Evolutionary conservation across 2,329 filamentous ascomycete genomes (phyloP), one percentile per base, ranked within the genome.

Genomic region (Claviceps capensis): DNA sequence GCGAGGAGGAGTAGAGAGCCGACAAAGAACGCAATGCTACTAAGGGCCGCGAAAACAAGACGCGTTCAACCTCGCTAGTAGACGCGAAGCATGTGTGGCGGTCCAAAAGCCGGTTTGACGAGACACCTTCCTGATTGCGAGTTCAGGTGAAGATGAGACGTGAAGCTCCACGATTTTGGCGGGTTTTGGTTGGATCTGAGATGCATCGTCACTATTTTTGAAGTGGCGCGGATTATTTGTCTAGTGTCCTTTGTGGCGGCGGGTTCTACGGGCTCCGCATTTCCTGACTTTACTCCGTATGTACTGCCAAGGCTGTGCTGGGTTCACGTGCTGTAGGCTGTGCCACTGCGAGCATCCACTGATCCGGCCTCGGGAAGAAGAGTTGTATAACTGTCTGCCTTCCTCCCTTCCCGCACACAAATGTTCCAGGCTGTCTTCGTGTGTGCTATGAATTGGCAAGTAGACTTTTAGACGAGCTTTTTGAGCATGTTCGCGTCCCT

Each of bases 201-300:
- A 44, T 16, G 46, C 34, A 47, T 53, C 53, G 46, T 55, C 53
- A 53, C 50, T 36, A 48, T 26, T 26, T 22, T 44, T 19, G 13
- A 40, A 34, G 47, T 49, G 52, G 52, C 17, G 11, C 55, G 55
- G 55, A 56, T 54, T 52, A 55, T 26, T 26, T 6, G 23, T 56
- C 51, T 55, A 45, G 42, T 8, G 16, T 48, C 19, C 52, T 47
- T 40, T 22, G 48, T 17, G 22, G 22, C 19, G 38, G 41, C 17
- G 9, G 44, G 23, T 26, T 26, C 23, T 26, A 26, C 5, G 23
- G 5, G 6, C 23, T 26, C 23, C 23, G 23, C 23, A 5, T 26
- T 22, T 36, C 26, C n/a, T 30, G 43, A 23, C 40, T 16, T 13
- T n/a, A 22, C 14, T 19, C 19, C 19, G 19, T 26, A n/a, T n/a